Evolutionary conservation across 2,329 filamentous ascomycete species (phyloP), one percentile per base, ranked within the genome.

Genomic region (Geosmithia morbida): DNA sequence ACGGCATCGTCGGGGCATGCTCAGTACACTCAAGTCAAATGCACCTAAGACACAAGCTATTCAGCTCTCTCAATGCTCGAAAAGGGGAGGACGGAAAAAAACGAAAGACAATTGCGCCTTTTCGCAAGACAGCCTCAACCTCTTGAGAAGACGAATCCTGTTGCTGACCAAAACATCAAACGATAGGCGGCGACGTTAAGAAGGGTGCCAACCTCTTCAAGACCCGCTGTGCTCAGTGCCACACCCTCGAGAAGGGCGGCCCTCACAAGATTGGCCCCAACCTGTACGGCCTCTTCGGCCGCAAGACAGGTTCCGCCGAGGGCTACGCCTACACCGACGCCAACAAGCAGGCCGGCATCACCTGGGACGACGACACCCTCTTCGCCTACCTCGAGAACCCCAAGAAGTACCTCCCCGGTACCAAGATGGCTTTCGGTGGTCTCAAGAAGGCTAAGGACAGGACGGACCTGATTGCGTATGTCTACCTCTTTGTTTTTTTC

Each of bases 361-460:
- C 71, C 61, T 98, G 92, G 92, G 72, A 87, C 58, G 81, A 95
- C 65, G 68, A 81, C 55, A 85, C 86, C 69, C 79, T 98, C 61
- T 97, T 95, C 73, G 79, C 83, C 57, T 98, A 98, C 83, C 89
- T 98, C 63, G 92, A 98, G 81, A 97, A 97, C 85, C 92, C 92
- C 74, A 98, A 98, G 85, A 97, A 97, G 81, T 98, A 89, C 82
- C 96, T 98, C 56, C 92, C 92, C 59, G 92, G 92, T 60, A 98
- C 92, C 75, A 98, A 97, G 87, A 98, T 98, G 92, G 92, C 92
- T 62, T 98, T 97, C 67, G 92, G 92, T 74, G 92, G 92, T 70
- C 81, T 98, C 66, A 98, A 98, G 89, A 98, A 98, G 87, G 80
- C 81, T 66, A 97, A 97, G 86, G 92, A 97, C 77, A 81, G 92